phyloP scores from a whole-genome alignment of 1,284 basidiomycete genomes.

The Schizophyllum amplum region DNA sequence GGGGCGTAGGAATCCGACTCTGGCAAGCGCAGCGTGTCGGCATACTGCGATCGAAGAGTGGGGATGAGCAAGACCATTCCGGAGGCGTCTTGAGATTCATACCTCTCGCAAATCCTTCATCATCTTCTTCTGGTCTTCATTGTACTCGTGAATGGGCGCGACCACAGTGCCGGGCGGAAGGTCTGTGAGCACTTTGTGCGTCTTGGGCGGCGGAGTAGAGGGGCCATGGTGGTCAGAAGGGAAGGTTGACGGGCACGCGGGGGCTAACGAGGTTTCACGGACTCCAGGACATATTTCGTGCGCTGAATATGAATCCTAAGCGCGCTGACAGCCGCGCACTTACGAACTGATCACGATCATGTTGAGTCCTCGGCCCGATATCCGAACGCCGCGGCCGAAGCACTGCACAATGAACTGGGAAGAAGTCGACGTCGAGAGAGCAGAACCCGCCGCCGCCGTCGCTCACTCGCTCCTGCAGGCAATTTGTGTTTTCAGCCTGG shows the following conservation, averaged over 20 bases:
- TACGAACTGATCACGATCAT: no score
- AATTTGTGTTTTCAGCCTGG: no score
- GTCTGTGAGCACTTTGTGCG: background rate
- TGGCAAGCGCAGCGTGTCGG: conserved; percentile 53
- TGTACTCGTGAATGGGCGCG: conserved; percentile 52
- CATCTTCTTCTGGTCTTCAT: conserved; percentile 51
- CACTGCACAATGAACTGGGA: no score
- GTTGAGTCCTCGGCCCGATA: no score
- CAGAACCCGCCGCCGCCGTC: no score
- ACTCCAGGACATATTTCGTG: background rate
- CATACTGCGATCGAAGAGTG: conserved; percentile 40
- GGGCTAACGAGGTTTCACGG: no score
- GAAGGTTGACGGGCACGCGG: background rate
- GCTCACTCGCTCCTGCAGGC: no score
- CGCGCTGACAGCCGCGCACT: no score
- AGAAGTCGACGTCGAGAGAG: no score
- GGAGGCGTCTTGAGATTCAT: conserved; percentile 6
- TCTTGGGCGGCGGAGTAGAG: background rate
- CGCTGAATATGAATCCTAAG: no score
- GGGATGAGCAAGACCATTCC: background rate
- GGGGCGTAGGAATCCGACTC: conserved; percentile 58
- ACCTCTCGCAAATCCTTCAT: conserved; percentile 60
- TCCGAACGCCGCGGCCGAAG: no score
- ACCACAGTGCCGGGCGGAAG: conserved; percentile 31
- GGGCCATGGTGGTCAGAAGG: background rate